Percentiles rank a stretch among this genome's conserved stretches.
These are phyloP conservation scores for Paracorniculantispora psalliotae DNA, from an alignment of 2,329 filamentous ascomycete genomes.

Conservation along the genomic window DNA sequence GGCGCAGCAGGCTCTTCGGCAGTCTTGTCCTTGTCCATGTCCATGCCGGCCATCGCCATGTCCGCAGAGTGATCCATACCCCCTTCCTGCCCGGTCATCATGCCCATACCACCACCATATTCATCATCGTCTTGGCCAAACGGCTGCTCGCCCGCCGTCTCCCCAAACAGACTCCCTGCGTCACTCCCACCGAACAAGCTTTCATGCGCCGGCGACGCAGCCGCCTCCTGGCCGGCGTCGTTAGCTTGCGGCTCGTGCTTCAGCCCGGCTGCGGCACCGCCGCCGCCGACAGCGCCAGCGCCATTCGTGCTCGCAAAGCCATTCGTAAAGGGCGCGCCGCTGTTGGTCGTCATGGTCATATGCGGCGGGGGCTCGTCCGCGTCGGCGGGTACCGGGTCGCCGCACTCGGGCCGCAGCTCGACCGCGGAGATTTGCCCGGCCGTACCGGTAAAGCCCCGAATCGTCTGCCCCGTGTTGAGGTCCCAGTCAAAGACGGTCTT, in stretches of 20 bases:
- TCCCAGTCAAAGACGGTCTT: conserved; percentile 95
- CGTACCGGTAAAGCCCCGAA: conserved; percentile 69
- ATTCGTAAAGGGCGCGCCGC: conserved; percentile 49
- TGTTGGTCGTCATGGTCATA: conserved; percentile 74
- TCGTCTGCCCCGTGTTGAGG: conserved; percentile 74
- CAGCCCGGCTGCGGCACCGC: conserved; percentile 15
- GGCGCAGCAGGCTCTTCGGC: conserved; percentile 21
- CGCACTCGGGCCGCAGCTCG: conserved; percentile 75
- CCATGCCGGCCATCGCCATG: conserved; percentile 36
- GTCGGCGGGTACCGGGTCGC: conserved; percentile 69
- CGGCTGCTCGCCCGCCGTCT: conserved; percentile 54
- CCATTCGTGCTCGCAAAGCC: conserved; percentile 37
- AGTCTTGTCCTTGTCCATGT: conserved; percentile 20
- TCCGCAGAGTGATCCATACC: conserved; percentile 38
- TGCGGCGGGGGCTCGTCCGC: conserved; percentile 49
- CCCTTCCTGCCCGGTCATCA: conserved; percentile 38
- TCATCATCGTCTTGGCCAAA: conserved; percentile 83
- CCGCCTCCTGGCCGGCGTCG: conserved; percentile 30
- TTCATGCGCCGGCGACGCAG: conserved; percentile 64
- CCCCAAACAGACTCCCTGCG: conserved; percentile 82
- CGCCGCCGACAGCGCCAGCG: too few species aligned
- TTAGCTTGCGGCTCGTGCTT: conserved; percentile 18
- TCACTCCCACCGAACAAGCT: conserved; percentile 80
- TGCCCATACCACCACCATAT: conserved; percentile 68
- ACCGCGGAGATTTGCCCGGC: conserved; percentile 84